phyloP scores from a whole-genome alignment of 306 rosid species.

The Fragaria nilgerrensis region DNA sequence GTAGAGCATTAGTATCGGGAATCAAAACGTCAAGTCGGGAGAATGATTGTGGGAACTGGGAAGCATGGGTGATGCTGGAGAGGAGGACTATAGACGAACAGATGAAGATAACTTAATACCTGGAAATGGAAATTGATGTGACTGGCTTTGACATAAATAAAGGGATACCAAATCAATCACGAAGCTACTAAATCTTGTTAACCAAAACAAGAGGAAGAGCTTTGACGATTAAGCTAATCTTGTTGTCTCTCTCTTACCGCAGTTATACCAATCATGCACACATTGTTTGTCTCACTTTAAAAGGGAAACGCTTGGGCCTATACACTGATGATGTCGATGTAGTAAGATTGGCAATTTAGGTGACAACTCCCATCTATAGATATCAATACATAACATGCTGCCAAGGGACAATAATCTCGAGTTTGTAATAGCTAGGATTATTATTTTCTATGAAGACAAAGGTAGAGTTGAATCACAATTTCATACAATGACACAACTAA shows the following conservation, averaged over 20 bases:
- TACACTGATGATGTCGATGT: background rate
- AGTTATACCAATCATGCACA: background rate
- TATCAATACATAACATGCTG: background rate
- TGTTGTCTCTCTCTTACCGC: background rate
- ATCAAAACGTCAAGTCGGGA: background rate
- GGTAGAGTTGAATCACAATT: background rate
- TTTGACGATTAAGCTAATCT: background rate
- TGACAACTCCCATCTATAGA: background rate
- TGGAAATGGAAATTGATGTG: conserved; percentile 4
- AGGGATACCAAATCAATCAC: background rate
- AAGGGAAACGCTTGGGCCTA: background rate
- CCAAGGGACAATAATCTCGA: background rate
- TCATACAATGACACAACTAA: background rate
- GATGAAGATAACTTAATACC: background rate
- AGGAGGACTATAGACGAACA: background rate
- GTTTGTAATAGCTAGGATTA: background rate
- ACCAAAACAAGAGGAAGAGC: background rate
- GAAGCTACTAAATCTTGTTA: background rate
- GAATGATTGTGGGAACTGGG: background rate
- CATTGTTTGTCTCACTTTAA: background rate
- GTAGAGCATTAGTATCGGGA: background rate
- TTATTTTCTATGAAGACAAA: background rate
- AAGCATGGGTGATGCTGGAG: background rate
- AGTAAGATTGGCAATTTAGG: background rate
- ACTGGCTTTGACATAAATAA: background rate